phyloP scores from a whole-genome alignment of 441 rosid species.

The Croton setiger region DNA sequence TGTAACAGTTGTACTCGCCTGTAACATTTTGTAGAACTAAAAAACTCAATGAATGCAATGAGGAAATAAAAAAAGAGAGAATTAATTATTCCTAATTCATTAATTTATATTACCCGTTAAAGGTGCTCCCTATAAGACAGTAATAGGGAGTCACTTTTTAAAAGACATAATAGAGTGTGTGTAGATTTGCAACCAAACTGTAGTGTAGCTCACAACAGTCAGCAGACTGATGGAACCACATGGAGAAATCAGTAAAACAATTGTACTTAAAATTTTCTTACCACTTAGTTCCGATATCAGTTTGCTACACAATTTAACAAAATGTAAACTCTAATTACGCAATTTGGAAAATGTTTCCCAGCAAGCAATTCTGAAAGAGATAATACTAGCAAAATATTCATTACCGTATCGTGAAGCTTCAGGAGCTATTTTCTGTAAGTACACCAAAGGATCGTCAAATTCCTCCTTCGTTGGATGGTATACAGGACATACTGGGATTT shows the following conservation, averaged over 20 bases:
- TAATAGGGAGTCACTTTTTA: neutral
- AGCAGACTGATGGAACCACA: neutral
- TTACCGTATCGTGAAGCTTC: conserved; percentile 97
- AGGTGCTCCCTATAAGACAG: neutral
- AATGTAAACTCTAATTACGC: neutral
- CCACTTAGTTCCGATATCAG: neutral
- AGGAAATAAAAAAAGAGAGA: neutral
- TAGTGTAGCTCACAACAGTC: too few relatives aligned
- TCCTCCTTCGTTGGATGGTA: conserved; percentile 89
- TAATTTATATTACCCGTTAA: neutral
- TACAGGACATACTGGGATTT: conserved; percentile 92
- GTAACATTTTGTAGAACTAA: neutral
- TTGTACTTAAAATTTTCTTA: neutral
- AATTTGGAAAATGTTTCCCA: neutral
- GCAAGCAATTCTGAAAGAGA: neutral
- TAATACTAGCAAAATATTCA: neutral
- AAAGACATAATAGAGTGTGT: too few relatives aligned
- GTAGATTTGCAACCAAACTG: too few relatives aligned
- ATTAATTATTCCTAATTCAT: neutral
- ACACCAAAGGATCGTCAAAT: conserved; percentile 94
- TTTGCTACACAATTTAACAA: neutral
- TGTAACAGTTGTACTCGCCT: neutral
- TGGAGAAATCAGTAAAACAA: neutral
- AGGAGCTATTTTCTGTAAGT: conserved; percentile 87
- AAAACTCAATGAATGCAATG: neutral